phyloP scores from a whole-genome alignment of 75 land plant genomes.

The Cryptomeria japonica region DNA sequence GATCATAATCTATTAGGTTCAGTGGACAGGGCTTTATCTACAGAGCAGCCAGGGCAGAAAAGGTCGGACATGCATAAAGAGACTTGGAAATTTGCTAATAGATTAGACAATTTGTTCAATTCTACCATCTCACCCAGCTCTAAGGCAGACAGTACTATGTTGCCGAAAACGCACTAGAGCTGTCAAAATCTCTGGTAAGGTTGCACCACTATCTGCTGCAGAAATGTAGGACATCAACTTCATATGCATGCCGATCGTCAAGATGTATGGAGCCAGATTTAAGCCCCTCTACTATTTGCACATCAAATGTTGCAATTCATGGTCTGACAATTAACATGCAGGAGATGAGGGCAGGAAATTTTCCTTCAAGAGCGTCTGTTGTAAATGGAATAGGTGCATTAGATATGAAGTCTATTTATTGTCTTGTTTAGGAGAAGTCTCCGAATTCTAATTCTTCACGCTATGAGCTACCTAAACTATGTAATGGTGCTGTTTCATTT shows the following conservation, averaged over 20 bases:
- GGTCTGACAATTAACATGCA: neutral
- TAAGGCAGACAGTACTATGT: conserved; percentile 1
- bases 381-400: conserved; percentile 2
- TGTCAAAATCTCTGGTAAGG: neutral
- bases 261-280: conserved; percentile 4
- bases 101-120: neutral
- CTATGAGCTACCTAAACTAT: neutral
- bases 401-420: neutral
- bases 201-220: neutral
- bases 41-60: neutral
- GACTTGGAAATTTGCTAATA: neutral
- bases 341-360: neutral
- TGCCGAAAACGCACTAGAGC: neutral
- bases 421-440: neutral
- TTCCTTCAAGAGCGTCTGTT: neutral
- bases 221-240: neutral
- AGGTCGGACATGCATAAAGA: neutral
- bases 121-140: neutral
- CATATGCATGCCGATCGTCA: neutral
- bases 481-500: neutral
- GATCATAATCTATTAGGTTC: neutral
- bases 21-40: neutral
- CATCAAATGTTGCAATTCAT: neutral
- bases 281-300: neutral
- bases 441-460: neutral